These are phyloP conservation scores for Penicillium glabrum DNA, from an alignment of 2,329 filamentous ascomycete species.

Conservation along the genomic window DNA sequence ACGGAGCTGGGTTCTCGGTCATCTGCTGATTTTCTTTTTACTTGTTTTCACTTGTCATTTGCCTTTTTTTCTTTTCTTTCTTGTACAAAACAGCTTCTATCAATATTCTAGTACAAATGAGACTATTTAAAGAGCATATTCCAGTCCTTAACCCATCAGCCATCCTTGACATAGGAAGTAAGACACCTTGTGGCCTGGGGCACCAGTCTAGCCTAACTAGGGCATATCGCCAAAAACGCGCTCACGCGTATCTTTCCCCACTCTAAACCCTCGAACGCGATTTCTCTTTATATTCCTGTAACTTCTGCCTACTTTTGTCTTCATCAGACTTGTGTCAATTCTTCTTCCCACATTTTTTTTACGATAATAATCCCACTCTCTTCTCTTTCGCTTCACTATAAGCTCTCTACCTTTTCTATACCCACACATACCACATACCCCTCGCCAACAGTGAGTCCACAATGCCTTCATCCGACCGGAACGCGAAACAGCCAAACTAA, in stretches of 20 bases:
- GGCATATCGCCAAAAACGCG: constrained; percentile 33
- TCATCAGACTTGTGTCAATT: constrained; percentile 10
- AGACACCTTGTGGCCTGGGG: constrained; percentile 21
- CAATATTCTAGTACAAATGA: background rate
- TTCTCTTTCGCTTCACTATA: background rate
- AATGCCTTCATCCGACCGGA: background rate
- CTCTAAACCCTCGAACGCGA: constrained; percentile 27
- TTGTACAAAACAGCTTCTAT: constrained; percentile 2
- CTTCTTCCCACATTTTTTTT: background rate
- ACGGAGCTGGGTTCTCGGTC: background rate
- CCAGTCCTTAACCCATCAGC: background rate
- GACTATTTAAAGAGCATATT: background rate
- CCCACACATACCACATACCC: background rate
- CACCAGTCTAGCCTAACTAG: constrained; percentile 21
- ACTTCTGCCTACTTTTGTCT: constrained; percentile 13
- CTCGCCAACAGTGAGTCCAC: constrained; percentile 31
- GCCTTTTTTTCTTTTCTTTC: background rate
- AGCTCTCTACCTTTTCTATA: background rate
- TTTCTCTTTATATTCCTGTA: constrained; percentile 23
- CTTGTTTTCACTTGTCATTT: background rate
- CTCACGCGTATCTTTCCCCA: constrained; percentile 30
- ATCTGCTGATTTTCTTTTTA: background rate
- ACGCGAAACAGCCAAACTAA: constrained; percentile 15
- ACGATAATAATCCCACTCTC: background rate
- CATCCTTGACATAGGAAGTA: no score